Conservation (phyloP, 225 moss, liverwort and hornwort genomes). For the Marchantia polymorpha region DNA sequence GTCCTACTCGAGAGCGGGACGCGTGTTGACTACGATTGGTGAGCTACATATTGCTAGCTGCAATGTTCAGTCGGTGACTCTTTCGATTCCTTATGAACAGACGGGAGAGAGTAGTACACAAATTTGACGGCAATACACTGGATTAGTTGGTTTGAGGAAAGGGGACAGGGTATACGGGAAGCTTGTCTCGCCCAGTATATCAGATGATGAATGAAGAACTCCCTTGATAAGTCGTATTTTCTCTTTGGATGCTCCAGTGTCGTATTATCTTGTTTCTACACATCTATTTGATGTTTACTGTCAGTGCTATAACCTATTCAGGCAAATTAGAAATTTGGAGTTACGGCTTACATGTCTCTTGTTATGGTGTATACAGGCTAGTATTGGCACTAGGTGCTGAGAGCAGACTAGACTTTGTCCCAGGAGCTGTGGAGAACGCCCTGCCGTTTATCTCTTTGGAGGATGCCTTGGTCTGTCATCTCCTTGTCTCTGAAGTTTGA, state of each 20-base stretch:
- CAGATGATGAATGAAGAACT: too few relatives aligned
- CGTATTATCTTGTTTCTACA: too few relatives aligned
- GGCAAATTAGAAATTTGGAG: not conserved
- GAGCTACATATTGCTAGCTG: conserved; percentile 17
- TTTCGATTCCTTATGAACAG: not conserved
- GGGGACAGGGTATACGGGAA: too few relatives aligned
- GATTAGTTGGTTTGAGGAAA: too few relatives aligned
- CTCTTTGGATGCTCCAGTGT: too few relatives aligned
- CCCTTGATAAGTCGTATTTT: too few relatives aligned
- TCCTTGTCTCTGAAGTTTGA: not conserved
- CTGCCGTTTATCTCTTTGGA: conserved; percentile 74
- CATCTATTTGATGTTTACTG: too few relatives aligned
- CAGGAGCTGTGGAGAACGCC: conserved; percentile 77
- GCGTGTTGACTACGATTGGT: conserved; percentile 94
- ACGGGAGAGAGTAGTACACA: not conserved
- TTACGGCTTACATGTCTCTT: conserved; percentile 27
- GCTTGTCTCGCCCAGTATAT: too few relatives aligned
- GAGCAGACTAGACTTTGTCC: conserved; percentile 70
- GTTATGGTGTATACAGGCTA: conserved; percentile 68
- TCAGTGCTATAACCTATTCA: not conserved
- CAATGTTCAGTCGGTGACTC: not conserved
- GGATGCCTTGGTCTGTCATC: conserved; percentile 68
- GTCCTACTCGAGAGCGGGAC: conserved; percentile 79
- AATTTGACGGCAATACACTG: too few relatives aligned
- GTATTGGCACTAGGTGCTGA: conserved; percentile 93